phyloP scores from a whole-genome alignment of 805 yeast genomes.

The Naumovozyma dairenensis region DNA sequence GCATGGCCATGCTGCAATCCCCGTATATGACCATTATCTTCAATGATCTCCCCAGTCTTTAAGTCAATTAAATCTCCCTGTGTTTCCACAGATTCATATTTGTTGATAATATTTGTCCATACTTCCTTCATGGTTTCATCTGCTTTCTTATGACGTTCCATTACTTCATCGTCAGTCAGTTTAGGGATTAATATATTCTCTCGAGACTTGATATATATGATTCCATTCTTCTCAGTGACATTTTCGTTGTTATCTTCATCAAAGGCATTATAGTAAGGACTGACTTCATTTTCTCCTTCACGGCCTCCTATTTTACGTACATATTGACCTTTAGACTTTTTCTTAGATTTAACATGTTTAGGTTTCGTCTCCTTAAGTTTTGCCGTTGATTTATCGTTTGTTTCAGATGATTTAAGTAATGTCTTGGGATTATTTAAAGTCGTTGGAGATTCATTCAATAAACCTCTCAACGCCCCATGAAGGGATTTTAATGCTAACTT shows the following conservation, averaged over 20 bases:
- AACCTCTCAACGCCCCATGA: conserved; percentile 12
- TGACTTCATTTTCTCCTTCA: not conserved
- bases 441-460: conserved; percentile 10
- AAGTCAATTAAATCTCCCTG: conserved; percentile 63
- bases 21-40: conserved; percentile 61
- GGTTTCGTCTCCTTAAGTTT: not conserved
- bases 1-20: conserved; percentile 28
- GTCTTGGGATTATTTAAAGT: not conserved
- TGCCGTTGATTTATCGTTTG: not conserved
- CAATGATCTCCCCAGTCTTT: conserved; percentile 49
- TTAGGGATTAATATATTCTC: conserved; percentile 26
- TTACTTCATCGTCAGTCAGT: conserved; percentile 26
- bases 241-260: not conserved
- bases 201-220: conserved; percentile 24
- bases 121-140: conserved; percentile 28
- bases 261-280: not conserved
- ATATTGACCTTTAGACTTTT: not conserved
- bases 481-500: conserved; percentile 2
- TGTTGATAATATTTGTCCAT: conserved; percentile 47
- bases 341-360: not conserved
- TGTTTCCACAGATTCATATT: conserved; percentile 40
- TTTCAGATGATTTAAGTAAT: not conserved
- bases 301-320: not conserved
- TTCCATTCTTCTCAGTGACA: conserved; percentile 5
- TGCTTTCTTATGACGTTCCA: conserved; percentile 27